Evolutionary conservation across 768 basidiomycete species (phyloP).

Genomic region (Leucosporidium creatinivorum): DNA sequence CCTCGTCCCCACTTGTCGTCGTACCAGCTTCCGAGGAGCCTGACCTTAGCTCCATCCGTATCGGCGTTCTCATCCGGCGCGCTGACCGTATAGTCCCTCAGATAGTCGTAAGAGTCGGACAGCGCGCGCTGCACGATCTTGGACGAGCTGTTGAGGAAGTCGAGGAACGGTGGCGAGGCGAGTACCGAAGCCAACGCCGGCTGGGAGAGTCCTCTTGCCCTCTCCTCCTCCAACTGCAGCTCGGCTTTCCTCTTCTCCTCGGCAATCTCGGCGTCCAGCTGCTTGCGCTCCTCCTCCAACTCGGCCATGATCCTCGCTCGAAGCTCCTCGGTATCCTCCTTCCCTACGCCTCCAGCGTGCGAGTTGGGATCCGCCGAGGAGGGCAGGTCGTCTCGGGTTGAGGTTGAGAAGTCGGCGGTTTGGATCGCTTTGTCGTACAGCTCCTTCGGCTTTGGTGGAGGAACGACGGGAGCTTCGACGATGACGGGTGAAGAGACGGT

Average conservation of each 20-base stretch:
- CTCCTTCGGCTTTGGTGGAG: conserved; percentile 18
- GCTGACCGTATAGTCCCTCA: conserved; percentile 89
- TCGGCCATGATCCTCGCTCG: conserved; percentile 62
- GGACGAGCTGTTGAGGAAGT: conserved; percentile 88
- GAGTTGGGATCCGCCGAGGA: background rate
- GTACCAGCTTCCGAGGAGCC: conserved; percentile 86
- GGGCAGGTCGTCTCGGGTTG: conserved; percentile 48
- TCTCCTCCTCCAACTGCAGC: conserved; percentile 73
- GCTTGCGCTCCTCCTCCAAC: conserved; percentile 58
- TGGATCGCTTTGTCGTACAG: conserved; percentile 38
- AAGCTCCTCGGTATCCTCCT: conserved; percentile 73
- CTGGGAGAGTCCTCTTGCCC: conserved; percentile 68
- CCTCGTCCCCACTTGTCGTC: conserved; percentile 88
- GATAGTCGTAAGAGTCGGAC: conserved; percentile 93
- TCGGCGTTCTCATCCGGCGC: conserved; percentile 58
- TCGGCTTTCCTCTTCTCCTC: conserved; percentile 77
- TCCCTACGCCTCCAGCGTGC: conserved; percentile 66
- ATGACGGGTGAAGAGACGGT: background rate
- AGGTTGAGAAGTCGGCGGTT: conserved; percentile 19
- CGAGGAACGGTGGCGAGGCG: conserved; percentile 79
- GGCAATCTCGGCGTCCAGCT: conserved; percentile 69
- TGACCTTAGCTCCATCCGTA: conserved; percentile 79
- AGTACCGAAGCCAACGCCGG: conserved; percentile 76
- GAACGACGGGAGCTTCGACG: background rate
- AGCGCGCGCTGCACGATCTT: conserved; percentile 92